Base-by-base conservation (phyloP, 2,329 filamentous ascomycete genomes). In the Atkinsonella texensis region DNA sequence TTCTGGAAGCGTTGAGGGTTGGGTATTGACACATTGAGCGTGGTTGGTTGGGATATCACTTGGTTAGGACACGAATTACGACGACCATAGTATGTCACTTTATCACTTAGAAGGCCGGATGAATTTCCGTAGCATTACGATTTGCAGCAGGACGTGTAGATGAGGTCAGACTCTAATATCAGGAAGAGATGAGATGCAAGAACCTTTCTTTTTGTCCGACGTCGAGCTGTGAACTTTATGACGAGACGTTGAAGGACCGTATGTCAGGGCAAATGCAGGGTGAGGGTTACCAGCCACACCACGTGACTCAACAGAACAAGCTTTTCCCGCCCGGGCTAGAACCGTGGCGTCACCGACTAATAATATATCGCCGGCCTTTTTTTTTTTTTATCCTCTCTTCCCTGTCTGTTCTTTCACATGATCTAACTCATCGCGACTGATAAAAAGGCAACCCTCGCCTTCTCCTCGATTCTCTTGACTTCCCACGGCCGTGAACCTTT, bases 401-500 rank as follows among this genome's bases (percentile, higher is more conserved):
- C 20, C 3, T 39, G 12, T 18, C 13, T 20, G 12, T n/a, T 20
- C 15, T 43, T 33, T 15, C n/a, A 44, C 18, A 38, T 12, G 43
- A 31, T 40, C 32, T 44, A 46, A 39, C 40, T 3, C 41, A 48
- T 44, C 58, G 46, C 46, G 38, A 41, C n/a, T 54, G 52, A 53
- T 52, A 15, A 35, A 23, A 39, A 48, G 39, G 48, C 47, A 39
- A 51, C 18, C 17, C 38, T 45, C 17, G 40, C 33, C 46, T 49
- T 44, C 20, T 42, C 28, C 45, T n/a, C 31, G 31, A 45, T 40
- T 28, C 44, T 41, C 33, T 48, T 49, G 46, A 43, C 48, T 45
- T 38, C 23, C 52, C 51, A 59, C 68, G 77, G 76, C 75, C 76
- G 77, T 75, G 76, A 79, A 77, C 76, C 75, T 75, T 76, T 70